These are phyloP conservation scores for Tulasnella sp. DNA, from an alignment of 768 basidiomycete species.

Conservation along the genomic window DNA sequence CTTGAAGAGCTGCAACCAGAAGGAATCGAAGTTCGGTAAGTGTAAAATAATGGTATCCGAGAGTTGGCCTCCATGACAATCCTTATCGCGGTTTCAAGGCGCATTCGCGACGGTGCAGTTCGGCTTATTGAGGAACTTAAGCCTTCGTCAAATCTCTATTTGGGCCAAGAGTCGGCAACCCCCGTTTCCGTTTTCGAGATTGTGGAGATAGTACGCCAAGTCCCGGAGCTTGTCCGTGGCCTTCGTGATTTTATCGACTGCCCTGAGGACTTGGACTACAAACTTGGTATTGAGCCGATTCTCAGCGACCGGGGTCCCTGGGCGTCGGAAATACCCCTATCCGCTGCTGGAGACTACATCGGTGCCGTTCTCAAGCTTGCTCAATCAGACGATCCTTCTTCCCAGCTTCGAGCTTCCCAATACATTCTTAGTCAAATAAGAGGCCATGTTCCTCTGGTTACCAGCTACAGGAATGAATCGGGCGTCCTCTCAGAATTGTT, in stretches of 20 bases:
- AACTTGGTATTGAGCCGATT: not conserved
- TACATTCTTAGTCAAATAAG: not conserved
- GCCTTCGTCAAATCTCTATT: not conserved
- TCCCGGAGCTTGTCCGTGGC: not conserved
- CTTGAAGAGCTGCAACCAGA: not conserved
- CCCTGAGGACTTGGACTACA: not conserved
- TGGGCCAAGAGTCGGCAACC: not conserved
- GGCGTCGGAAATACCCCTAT: not conserved
- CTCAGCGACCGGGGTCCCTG: not conserved
- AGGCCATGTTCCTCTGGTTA: not conserved
- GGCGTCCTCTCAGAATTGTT: no score
- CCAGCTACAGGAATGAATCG: no score
- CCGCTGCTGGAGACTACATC: constrained; percentile 36
- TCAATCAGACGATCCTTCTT: not conserved
- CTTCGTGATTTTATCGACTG: not conserved
- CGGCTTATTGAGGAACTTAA: not conserved
- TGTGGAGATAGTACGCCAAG: not conserved
- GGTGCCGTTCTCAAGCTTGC: not conserved
- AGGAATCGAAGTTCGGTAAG: not conserved
- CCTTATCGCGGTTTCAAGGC: not conserved
- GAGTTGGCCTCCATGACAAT: not conserved
- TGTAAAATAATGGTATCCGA: not conserved
- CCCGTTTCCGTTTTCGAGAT: not conserved
- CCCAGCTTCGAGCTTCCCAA: not conserved
- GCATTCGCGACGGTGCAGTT: not conserved